phyloP scores from a whole-genome alignment of 2,329 filamentous ascomycete species.

The Talaromyces islandicus region DNA sequence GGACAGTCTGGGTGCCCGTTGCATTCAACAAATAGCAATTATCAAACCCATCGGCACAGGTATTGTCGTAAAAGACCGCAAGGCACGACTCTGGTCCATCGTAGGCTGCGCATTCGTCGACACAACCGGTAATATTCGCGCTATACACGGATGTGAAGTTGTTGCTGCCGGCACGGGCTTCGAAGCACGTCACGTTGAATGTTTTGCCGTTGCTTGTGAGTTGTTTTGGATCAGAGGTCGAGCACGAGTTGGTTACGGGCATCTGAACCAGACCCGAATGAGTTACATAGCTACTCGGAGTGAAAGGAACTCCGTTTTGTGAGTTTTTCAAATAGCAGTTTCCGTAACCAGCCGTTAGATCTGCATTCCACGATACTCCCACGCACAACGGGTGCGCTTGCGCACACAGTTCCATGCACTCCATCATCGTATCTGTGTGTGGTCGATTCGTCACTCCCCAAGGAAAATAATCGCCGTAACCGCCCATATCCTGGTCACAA shows the following conservation, averaged over 20 bases:
- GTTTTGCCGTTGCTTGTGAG: background rate
- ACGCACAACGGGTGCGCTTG: constrained; percentile 2
- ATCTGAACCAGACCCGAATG: background rate
- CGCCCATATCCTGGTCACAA: constrained; percentile 1
- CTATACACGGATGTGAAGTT: constrained; percentile 6
- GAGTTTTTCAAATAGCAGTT: constrained; percentile 7
- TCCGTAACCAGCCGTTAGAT: background rate
- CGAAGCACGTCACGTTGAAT: background rate
- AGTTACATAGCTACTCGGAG: background rate
- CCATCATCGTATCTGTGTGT: constrained; percentile 2
- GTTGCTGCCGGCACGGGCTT: background rate
- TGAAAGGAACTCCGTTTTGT: background rate
- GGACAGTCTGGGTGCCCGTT: background rate
- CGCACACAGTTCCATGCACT: constrained; percentile 3
- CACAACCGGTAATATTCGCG: background rate
- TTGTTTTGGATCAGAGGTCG: background rate
- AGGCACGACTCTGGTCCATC: background rate
- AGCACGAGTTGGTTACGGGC: background rate
- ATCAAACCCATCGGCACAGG: constrained; percentile 1
- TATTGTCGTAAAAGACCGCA: constrained; percentile 5
- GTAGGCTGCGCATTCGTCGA: background rate
- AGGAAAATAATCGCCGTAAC: constrained; percentile 2
- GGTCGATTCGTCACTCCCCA: background rate
- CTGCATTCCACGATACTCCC: constrained; percentile 1
- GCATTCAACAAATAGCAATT: constrained; percentile 5